Evolutionary conservation across 2,329 filamentous ascomycete genomes (phyloP), one percentile per base, ranked within the genome.

Genomic region (Talaromyces sp.): DNA sequence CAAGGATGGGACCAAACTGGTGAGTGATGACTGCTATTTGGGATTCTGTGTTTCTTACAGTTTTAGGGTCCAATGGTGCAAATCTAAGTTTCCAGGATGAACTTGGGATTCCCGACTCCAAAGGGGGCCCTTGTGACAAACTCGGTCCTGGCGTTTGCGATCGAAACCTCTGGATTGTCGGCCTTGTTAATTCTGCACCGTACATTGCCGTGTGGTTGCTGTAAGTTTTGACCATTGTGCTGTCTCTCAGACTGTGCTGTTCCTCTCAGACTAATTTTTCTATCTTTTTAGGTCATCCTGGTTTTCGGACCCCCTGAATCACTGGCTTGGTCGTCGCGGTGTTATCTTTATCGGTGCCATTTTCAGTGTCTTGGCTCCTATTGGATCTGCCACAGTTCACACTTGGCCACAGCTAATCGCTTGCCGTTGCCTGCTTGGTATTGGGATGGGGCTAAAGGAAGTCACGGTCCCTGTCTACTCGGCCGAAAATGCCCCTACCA

Each of bases 301-400:
- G 87, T 73, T 88, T n/a, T 87, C 86, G 1, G 88, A 90, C 65
- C 85, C 86, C 1, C 67, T 85, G 15, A 89, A 89, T 67, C 74
- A 83, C 51, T 75, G 74, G n/a, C 67, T 86, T 32, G 86, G 85
- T 33, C 85, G 87, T 51, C 83, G 86, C 57, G 85, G 86, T 11
- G 83, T 84, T 53, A 89, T 89, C 62, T 89, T 88, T 69, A 71
- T 87, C 53, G 82, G 81, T 9, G 85, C 83, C 15, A 74, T 87
- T 65, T 87, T 89, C 71, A 88, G 84, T 69, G 77, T 91, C 30
- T 81, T 89, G 70, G 81, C 89, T 2, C 86, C 88, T 2, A 84
- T 92, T 65, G 88, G 87, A 13, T 86, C 84, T 58, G 89, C 81
- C 0, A 68, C 84, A 17, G 80, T 80, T 8, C 84, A 87, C 64